These are phyloP conservation scores for Suhomyces coccinellae DNA, from an alignment of 1,139 yeast genomes.

Conservation along the genomic window DNA sequence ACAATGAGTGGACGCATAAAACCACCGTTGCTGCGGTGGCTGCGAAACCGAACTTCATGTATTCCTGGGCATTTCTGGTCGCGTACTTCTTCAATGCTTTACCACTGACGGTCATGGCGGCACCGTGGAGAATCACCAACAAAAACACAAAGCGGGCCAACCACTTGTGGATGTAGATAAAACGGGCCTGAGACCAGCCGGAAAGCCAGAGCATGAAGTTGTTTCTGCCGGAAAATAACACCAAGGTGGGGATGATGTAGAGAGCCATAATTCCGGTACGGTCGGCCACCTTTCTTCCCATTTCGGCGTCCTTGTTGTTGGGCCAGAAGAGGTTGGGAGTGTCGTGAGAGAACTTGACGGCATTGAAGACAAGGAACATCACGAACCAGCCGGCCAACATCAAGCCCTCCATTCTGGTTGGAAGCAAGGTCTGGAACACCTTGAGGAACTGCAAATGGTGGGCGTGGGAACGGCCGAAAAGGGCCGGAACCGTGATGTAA, in stretches of 20 bases:
- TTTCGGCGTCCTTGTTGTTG: slow-evolving; percentile 29
- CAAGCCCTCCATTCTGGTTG: slow-evolving; percentile 59
- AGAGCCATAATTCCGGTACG: slow-evolving; percentile 56
- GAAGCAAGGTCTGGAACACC: slow-evolving; percentile 45
- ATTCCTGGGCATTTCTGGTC: slow-evolving; percentile 37
- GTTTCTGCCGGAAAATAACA: slow-evolving; percentile 66
- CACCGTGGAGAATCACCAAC: slow-evolving; percentile 48
- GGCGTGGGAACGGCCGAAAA: slow-evolving; percentile 43
- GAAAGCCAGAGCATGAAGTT: slow-evolving; percentile 63
- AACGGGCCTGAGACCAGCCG: slow-evolving; percentile 65
- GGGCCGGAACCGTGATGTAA: slow-evolving; percentile 50
- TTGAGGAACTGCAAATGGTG: slow-evolving; percentile 31
- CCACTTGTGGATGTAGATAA: slow-evolving; percentile 68
- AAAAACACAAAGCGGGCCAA: slow-evolving; percentile 48
- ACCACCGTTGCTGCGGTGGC: slow-evolving; percentile 42
- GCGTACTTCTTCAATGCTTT: slow-evolving; percentile 34
- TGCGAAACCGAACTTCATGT: slow-evolving; percentile 57
- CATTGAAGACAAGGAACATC: slow-evolving; percentile 43
- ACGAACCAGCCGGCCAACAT: slow-evolving; percentile 41
- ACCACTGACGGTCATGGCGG: slow-evolving; percentile 46
- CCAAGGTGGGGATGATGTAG: slow-evolving; percentile 50
- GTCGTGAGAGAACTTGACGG: slow-evolving; percentile 42
- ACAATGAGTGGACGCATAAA: slow-evolving; percentile 49
- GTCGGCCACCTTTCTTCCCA: slow-evolving; percentile 59
- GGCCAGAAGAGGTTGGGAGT: slow-evolving; percentile 37